A percentile compares a stretch with the other conserved stretches of the same genome.
phyloP scores from a whole-genome alignment of 1,284 basidiomycete species.

The Sparassis latifolia region DNA sequence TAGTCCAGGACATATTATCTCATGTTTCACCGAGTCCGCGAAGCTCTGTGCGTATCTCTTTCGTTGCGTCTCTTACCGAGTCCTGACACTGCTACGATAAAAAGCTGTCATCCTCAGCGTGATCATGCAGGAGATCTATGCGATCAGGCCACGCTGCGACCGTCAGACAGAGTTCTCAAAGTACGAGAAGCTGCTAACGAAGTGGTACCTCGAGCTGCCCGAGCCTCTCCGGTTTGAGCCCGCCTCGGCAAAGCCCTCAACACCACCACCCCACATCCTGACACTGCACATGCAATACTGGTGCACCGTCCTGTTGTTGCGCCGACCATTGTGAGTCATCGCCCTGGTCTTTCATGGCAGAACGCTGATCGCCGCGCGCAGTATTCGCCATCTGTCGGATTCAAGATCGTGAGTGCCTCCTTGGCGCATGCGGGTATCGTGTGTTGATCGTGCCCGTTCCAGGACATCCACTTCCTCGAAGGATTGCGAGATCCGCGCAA shows the following conservation, averaged over 20 bases:
- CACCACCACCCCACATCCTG: slow-evolving; percentile 57
- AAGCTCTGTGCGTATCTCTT: slow-evolving; percentile 50
- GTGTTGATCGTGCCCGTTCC: slow-evolving; percentile 3
- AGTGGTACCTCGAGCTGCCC: slow-evolving; percentile 74
- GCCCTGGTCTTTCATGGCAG: not conserved
- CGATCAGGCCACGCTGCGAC: slow-evolving; percentile 51
- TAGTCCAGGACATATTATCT: slow-evolving; percentile 49
- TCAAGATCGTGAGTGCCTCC: slow-evolving; percentile 14
- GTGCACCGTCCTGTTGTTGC: slow-evolving; percentile 72
- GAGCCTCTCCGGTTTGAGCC: slow-evolving; percentile 61
- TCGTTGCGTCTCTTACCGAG: not conserved
- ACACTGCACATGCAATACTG: slow-evolving; percentile 85
- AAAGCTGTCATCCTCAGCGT: slow-evolving; percentile 58
- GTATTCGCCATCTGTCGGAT: slow-evolving; percentile 17
- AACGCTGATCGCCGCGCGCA: not conserved
- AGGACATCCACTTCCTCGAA: slow-evolving; percentile 24
- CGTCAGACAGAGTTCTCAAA: slow-evolving; percentile 52
- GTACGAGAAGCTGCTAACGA: slow-evolving; percentile 65
- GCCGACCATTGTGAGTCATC: slow-evolving; percentile 74
- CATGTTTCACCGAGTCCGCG: slow-evolving; percentile 73
- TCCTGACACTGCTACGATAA: not conserved
- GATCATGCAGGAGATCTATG: slow-evolving; percentile 71
- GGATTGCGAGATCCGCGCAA: slow-evolving; percentile 45
- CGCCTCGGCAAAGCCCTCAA: slow-evolving; percentile 32
- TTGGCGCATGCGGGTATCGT: not conserved